Conservation (phyloP, 306 rosid species). For the Lotus japonicus region DNA sequence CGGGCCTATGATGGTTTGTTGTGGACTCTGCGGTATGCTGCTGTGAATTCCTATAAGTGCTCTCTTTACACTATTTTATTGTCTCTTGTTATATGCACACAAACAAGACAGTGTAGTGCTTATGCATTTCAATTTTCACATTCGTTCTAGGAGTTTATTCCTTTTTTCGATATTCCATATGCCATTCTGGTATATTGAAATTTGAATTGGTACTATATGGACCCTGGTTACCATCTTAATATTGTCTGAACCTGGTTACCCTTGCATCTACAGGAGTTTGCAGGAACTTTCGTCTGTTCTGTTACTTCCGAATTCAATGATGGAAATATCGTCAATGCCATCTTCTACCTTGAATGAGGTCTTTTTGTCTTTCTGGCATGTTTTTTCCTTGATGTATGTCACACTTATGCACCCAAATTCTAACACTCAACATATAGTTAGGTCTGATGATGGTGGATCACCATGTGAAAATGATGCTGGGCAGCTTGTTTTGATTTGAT, state of each 20-base stretch:
- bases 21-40: constrained; percentile 81
- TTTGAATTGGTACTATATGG: constrained; percentile 3
- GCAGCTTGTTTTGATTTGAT: background rate
- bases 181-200: background rate
- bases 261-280: constrained; percentile 63
- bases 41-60: constrained; percentile 8
- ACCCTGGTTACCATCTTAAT: background rate
- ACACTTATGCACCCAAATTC: background rate
- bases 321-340: constrained; percentile 29
- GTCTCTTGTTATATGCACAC: constrained; percentile 12
- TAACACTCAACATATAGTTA: background rate
- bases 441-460: background rate
- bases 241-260: background rate
- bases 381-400: constrained; percentile 7
- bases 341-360: constrained; percentile 55
- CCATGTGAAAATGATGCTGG: background rate
- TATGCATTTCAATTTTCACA: constrained; percentile 6
- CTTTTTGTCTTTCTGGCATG: constrained; percentile 9
- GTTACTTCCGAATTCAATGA: constrained; percentile 43
- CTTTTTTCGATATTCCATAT: background rate
- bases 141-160: constrained; percentile 1
- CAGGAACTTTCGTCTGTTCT: constrained; percentile 74
- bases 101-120: background rate
- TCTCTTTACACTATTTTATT: constrained; percentile 13
- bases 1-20: constrained; percentile 76